Conservation (phyloP, 202 grass and related monocot genomes). For the Setaria italica region DNA sequence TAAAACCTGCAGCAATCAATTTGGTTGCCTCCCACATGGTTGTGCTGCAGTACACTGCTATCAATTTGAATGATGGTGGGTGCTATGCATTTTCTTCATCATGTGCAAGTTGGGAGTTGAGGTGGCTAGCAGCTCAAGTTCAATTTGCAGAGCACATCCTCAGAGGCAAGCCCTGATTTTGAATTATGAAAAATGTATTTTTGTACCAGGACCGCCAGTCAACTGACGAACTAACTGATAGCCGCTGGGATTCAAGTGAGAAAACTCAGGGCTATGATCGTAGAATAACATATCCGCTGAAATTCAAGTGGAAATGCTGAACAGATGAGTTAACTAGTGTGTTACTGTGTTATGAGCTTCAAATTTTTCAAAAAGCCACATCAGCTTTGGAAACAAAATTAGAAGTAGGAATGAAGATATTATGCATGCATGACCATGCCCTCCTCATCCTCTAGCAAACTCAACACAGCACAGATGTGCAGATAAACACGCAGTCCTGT, state of each 20-base stretch:
- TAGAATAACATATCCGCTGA: no score
- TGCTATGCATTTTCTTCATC: neutral
- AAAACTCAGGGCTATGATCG: no score
- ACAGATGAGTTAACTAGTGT: neutral
- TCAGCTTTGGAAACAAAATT: no score
- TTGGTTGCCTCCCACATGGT: neutral
- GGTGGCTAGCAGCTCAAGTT: neutral
- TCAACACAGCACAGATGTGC: no score
- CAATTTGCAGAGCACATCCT: neutral
- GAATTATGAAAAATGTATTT: neutral
- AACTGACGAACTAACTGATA: neutral
- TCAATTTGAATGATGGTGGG: neutral
- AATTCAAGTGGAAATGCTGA: no score
- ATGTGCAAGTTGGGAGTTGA: neutral
- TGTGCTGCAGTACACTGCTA: neutral
- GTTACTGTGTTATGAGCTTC: neutral
- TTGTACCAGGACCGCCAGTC: neutral
- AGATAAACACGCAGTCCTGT: neutral
- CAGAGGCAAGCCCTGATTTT: neutral
- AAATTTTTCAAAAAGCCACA: neutral
- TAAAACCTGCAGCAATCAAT: slow-evolving; percentile 26
- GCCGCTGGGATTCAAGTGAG: no score
- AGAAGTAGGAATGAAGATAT: no score
- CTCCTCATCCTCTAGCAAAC: no score
- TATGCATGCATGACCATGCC: no score